Conservation (phyloP, 345 rosid species). For the Viola odorata region DNA sequence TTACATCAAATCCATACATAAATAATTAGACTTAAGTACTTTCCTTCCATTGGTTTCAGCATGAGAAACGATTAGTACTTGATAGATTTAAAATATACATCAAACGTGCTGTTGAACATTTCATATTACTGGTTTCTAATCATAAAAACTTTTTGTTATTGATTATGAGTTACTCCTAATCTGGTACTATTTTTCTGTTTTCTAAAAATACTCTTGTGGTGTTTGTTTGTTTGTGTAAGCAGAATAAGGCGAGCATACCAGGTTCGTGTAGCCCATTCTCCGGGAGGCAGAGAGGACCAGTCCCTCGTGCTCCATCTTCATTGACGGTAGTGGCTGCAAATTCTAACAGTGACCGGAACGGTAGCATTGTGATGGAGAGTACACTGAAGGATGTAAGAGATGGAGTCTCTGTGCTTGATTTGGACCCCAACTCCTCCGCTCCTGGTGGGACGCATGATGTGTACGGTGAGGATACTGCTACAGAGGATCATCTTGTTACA, state of each 20-base stretch:
- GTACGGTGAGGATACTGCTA: conserved; percentile 39
- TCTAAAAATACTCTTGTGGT: too few species aligned
- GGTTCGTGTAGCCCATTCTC: conserved; percentile 36
- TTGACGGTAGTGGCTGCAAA: conserved; percentile 34
- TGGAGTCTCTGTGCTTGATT: conserved; percentile 33
- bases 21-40: neutral
- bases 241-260: conserved; percentile 43
- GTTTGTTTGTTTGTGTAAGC: conserved; percentile 16
- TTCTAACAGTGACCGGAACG: conserved; percentile 34
- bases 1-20: too few species aligned
- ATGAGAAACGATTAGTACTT: neutral
- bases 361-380: conserved; percentile 42
- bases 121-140: neutral
- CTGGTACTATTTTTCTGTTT: neutral
- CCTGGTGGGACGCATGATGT: conserved; percentile 33
- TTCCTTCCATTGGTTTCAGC: neutral
- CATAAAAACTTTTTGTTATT: neutral
- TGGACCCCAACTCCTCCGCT: conserved; percentile 37
- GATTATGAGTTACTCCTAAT: neutral
- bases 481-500: conserved; percentile 42
- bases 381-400: conserved; percentile 32
- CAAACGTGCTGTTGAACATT: neutral
- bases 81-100: neutral
- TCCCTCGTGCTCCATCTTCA: conserved; percentile 26
- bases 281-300: conserved; percentile 26